Base-by-base conservation (phyloP, 768 basidiomycete species). In the Mycena chlorophos region DNA sequence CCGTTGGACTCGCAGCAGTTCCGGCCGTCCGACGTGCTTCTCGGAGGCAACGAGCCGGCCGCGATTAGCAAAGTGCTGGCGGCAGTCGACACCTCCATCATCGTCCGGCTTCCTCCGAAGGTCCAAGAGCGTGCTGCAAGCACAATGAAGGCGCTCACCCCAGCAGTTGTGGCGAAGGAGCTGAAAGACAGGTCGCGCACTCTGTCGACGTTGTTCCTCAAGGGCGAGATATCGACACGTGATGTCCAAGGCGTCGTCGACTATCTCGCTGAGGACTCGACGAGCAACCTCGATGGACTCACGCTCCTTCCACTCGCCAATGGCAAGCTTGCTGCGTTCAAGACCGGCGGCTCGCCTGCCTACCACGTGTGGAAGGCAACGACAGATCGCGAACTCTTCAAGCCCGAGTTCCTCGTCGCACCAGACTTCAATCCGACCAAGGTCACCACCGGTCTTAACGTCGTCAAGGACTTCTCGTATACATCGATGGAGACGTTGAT, bases 251-350 rank as follows among this genome's bases (percentile, higher is more conserved):
- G 63, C 4, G 39, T 74, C 4, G 57, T 73, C 23, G 27, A 12
- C 1, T 75, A 68, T 50, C 63, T 77, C 12, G 47, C 54, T 13
- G 34, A 52, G 22, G 58, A 64, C 2, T 49, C 28, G 1, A 28
- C 56, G 4, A 52, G 58, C 4, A 52, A 62, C 42, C 51, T 74
- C 13, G 22, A 61, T 29, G 75, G 65, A 0, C 65, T 78, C 40
- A 62, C 65, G 2, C 65, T 79, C 2, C 52, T 79, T 1, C 75
- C 74, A 4, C 64, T 78, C n/a, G 66, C 70, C 19, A 60, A 75
- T 54, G 70, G 64, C 5, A 65, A 55, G 0, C 71, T 71, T 42
- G 70, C 64, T 2, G 57, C 54, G 2, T 64, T 78, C 8, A 25
- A 66, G 37, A 27, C 47, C 6, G 52, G 45, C n/a, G 53, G 52